Base-by-base conservation (phyloP, 345 rosid species). In the Ceriops tagal region DNA sequence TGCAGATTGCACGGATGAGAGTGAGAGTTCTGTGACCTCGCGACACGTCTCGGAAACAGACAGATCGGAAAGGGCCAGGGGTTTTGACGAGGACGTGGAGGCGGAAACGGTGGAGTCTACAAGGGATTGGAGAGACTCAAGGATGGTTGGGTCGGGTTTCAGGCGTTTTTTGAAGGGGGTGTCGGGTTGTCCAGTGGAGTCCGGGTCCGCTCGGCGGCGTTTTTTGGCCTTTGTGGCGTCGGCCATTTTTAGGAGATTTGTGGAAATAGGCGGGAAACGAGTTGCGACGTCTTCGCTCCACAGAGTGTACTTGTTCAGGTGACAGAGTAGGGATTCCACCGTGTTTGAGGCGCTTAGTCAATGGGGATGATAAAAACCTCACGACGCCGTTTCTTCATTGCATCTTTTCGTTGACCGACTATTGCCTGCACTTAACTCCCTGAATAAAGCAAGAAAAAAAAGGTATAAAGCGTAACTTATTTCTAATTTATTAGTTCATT, bases 1-100 rank as follows among this genome's bases (percentile, higher is more conserved):
- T 13, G 62, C 65, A 52, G 91, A 87, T 75, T 92, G 96, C 62
- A 95, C 96, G 58, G 95, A 85, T 82, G 87, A 77, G 62, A 90
- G 93, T 43, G 96, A 83, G 53, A 89, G 96, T 69, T 95, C 99
- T 53, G 88, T 46, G 9, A 95, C 99, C 74, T 95, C 97, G 52
- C 96, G 93, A 78, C 96, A 95, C 10, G 83, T 22, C 62, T 80
- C 8, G 52, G 96, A 74, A 76, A 95, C 93, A 62, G 87, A 66
- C 34, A 95, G 97, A 82, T 95, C 97, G 53, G 93, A 82, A 65
- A 92, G 84, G 71, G 93, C 85, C 57, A 79, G 82, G 69, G 96
- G 83, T 70, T 91, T 89, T 55, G 88, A 76, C 46, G 87, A 76
- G 11, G 86, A 60, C 53, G 88, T 53, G 20, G 82, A 10, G 63